Base-by-base conservation (phyloP, 1,139 yeast genomes). In the Taphrina flavorubra region DNA sequence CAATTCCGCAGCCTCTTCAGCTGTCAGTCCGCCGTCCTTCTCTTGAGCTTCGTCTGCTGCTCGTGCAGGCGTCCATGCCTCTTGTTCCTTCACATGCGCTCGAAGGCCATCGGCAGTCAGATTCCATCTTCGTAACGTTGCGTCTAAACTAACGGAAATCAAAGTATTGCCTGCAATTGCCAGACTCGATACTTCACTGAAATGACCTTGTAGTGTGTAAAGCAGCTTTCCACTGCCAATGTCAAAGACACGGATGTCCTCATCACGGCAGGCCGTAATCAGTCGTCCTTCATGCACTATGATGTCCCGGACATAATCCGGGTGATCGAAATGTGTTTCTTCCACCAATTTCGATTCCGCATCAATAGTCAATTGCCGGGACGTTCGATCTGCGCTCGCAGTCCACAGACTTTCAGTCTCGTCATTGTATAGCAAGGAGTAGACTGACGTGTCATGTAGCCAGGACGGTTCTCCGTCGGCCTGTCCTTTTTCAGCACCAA, bases 1-100 rank as follows among this genome's bases (percentile, higher is more conserved):
- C 89, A 92, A 81, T 94, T 91, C 85, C 91, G 98, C 80, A 92
- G 94, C 82, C 99, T 99, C 72, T 86, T 95, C 79, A 86, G 95
- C 75, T 89, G 94, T 91, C 98, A 94, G 83, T 87, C 94, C 72
- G 86, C 96, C 69, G 92, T 97, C 68, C 82, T 94, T 75, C 34
- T 53, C 59, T n/a, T 34, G 16, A 10, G 55, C 56, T 14, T 34
- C 61, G 10, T 44, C 46, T 4, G 31, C 31, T 25, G 2, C 31
- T 10, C 11, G 18, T 0, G 39, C 58, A 2, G 66, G 66, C 34
- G 37, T 31, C 67, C 67, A 63, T 6, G 61, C 55, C 13, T 56
- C 61, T 20, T 55, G 61, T 36, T 63, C 67, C 55, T 37, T 37
- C 16, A 53, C 61, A 46, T 63, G 67, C 6, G 56, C 57, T 14